A percentile compares a stretch with the other conserved stretches of the same genome.
These are phyloP conservation scores for Hirsutella rhossiliensis DNA, from an alignment of 2,329 filamentous ascomycete genomes.

Conservation along the genomic window DNA sequence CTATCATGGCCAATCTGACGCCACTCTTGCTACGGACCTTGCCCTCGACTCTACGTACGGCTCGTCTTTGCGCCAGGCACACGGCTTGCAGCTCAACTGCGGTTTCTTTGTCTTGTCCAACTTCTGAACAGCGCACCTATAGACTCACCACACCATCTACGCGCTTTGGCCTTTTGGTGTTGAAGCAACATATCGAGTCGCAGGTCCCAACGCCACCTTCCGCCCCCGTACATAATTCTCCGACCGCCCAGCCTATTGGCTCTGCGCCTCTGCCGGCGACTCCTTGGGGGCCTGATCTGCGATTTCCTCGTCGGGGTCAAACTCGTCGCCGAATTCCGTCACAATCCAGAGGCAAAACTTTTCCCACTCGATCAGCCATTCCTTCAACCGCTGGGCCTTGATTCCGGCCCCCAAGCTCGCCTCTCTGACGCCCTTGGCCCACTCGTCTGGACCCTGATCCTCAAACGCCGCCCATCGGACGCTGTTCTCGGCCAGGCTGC, in stretches of 20 bases:
- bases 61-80: too few species aligned
- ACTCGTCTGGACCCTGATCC: constrained; percentile 59
- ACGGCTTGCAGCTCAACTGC: too few species aligned
- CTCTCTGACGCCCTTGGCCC: constrained; percentile 60
- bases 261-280: background rate
- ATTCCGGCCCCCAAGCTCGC: constrained; percentile 60
- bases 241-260: too few species aligned
- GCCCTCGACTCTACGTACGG: too few species aligned
- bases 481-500: constrained; percentile 82
- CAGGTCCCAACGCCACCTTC: too few species aligned
- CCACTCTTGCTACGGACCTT: too few species aligned
- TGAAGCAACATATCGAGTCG: too few species aligned
- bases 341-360: constrained; percentile 86
- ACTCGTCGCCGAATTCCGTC: constrained; percentile 60
- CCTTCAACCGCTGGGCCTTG: constrained; percentile 59
- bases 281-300: background rate
- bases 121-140: too few species aligned
- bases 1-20: too few species aligned
- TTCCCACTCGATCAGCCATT: constrained; percentile 79
- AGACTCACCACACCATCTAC: too few species aligned
- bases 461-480: constrained; percentile 84
- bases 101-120: background rate
- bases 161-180: too few species aligned
- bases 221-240: too few species aligned
- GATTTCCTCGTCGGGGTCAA: constrained; percentile 18